Base-by-base conservation (phyloP, 1,284 basidiomycete genomes). In the Pseudomicrostroma phylloplanum region DNA sequence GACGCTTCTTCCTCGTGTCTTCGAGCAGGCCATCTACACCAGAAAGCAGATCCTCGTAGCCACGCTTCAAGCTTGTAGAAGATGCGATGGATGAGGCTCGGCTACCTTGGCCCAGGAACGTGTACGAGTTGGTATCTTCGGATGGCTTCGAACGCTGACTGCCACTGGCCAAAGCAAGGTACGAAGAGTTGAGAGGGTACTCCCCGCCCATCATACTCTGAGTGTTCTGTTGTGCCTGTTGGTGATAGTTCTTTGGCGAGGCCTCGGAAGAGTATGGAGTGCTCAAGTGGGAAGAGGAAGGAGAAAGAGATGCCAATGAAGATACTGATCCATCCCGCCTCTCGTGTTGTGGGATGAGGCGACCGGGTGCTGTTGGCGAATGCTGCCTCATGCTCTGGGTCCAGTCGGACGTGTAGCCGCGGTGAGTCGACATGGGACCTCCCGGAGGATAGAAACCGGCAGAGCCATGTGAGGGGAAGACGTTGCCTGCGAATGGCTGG, bases 121-220 rank as follows among this genome's bases (percentile, higher is more conserved):
- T 67, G 63, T 73, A 73, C 36, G 67, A 70, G 49, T 66, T 73
- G n/a, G 70, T 64, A 60, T 74, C 73, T 56, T 67, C 68, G 57
- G 62, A 59, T 42, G 63, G 57, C 62, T 70, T 69, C 57, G 58
- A 58, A 19, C 69, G 67, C 17, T 61, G 58, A 36, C 4, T 36
- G 48, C 67, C 65, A 6, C 55, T 56, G 23, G 65, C 66, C 42
- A 71, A 61, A 42, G 66, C 55, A 57, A 69, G 64, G 66, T 74
- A 74, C n/a, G 67, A 67, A 42, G 39, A 41, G 46, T 41, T 17
- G 25, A 25, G 39, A 23, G 41, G 6, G 7, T 41, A 48, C 55
- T 21, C 12, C 30, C 53, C 30, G 49, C 21, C 46, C 56, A 25
- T 7, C 17, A 25, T 19, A 11, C 17, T 6, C 19, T 60, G 49